Percentiles rank a stretch among this genome's conserved stretches.
phyloP scores from a whole-genome alignment of 192 early-diverging fungal species.

The Backusella tarrabulga region DNA sequence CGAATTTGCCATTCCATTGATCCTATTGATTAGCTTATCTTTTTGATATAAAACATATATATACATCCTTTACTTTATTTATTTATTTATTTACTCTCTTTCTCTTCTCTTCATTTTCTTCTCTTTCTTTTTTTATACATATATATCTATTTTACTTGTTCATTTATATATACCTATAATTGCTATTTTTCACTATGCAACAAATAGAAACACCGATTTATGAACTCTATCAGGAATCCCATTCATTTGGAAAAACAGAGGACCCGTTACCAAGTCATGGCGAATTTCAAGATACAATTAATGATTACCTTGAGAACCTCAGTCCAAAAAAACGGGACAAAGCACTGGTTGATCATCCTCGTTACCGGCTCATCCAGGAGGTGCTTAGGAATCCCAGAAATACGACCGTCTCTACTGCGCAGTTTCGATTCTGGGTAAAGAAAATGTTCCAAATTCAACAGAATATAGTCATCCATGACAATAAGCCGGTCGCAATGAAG shows the following conservation, averaged over 20 bases:
- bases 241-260: neutral
- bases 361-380: constrained; percentile 49
- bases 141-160: neutral
- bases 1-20: constrained; percentile 9
- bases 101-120: constrained; percentile 4
- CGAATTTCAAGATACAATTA: constrained; percentile 42
- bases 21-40: neutral
- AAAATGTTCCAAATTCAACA: constrained; percentile 50
- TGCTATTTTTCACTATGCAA: neutral
- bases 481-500: constrained; percentile 51
- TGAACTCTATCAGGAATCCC: neutral
- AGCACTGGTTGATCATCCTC: constrained; percentile 44
- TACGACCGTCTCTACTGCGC: constrained; percentile 50
- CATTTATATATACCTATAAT: neutral
- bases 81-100: neutral
- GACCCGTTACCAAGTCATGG: constrained; percentile 43
- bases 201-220: neutral
- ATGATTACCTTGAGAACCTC: constrained; percentile 46
- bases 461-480: constrained; percentile 47
- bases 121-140: neutral
- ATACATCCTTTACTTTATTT: neutral
- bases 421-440: constrained; percentile 57
- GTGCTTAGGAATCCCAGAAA: constrained; percentile 51
- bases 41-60: neutral
- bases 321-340: constrained; percentile 54